phyloP scores from a whole-genome alignment of 2,329 filamentous ascomycete species.

The Beauveria varroae region DNA sequence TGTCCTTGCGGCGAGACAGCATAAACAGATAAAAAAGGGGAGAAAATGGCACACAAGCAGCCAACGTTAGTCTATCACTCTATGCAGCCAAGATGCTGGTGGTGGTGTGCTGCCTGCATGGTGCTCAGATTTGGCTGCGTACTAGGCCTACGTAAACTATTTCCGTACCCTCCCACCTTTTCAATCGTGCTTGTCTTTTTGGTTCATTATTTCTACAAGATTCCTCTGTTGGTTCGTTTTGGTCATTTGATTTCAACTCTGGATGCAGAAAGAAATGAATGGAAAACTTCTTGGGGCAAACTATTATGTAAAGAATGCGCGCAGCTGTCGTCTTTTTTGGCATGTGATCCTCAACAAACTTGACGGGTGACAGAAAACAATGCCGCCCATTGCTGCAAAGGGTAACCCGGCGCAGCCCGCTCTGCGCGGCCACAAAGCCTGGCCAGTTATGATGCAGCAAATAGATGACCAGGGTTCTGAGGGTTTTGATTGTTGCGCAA shows the following conservation, averaged over 20 bases:
- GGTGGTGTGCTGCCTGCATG: not conserved
- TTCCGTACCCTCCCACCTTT: not conserved
- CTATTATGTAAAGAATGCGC: not conserved
- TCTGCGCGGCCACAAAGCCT: not conserved
- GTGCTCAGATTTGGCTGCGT: not conserved
- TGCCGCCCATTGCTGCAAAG: not conserved
- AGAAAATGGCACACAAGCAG: too few relatives aligned
- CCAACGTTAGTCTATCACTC: too few relatives aligned
- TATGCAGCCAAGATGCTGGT: not conserved
- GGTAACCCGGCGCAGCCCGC: not conserved
- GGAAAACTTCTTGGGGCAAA: not conserved
- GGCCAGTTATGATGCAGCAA: too few relatives aligned
- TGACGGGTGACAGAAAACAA: too few relatives aligned
- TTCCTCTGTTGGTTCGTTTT: too few relatives aligned
- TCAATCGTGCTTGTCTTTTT: not conserved
- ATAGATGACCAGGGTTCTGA: too few relatives aligned
- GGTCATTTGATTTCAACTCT: constrained; percentile 1
- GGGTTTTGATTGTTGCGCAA: too few relatives aligned
- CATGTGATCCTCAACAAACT: constrained; percentile 13
- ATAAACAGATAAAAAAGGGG: too few relatives aligned
- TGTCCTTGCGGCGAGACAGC: not conserved
- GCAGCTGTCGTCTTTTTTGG: not conserved
- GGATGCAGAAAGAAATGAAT: not conserved
- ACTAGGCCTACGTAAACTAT: too few relatives aligned
- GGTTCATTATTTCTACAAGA: not conserved